Evolutionary conservation across 2,329 filamentous ascomycete species (phyloP), one percentile per base, ranked within the genome.

Genomic region (Hypoxylon sp.): DNA sequence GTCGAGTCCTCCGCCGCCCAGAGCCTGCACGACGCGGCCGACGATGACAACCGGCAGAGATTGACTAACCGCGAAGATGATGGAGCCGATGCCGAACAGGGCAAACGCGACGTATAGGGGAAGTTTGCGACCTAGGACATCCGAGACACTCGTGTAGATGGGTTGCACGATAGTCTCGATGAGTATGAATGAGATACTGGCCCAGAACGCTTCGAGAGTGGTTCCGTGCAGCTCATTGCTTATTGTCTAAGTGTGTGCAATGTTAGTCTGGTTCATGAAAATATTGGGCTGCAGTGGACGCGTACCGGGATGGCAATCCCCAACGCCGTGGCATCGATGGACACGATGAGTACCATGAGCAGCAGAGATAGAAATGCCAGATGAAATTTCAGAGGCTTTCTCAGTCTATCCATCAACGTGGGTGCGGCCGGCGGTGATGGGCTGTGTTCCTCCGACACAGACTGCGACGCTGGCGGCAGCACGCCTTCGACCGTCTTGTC

Each of bases 81-180:
- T 43, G 27, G 63, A 76, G 46, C 74, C 75, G 40, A 62, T 47
- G 17, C 48, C 76, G 46, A 67, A 79, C 63, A 81, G 55, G 2
- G 58, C 7, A 13, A 67, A 63, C 4, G 69, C 57, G 4, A 63
- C 47, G 29, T 72, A 68, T 3, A 73, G 60, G 1, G 63, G 64
- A 1, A 50, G 42, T 42, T 70, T 72, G 27, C 72, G 70, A 8
- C 72, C 72, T 2, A 73, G 48, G 3, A 68, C 54, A 18, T 71
- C 64, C 2, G 72, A 73, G 11, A 69, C 45, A 40, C 61, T 69
- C 29, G 58, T 56, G 26, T 67, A 69, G 6, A 69, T 27, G 0
- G 68, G 68, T 18, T 69, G 63, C 2, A 56, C 59, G 45, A 67
- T 35, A 23, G 62, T 57, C 21, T 65, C 61, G 7, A 40, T 62